Percentiles rank a stretch among this genome's conserved stretches.
Conservation (phyloP, 768 basidiomycete genomes). For the Suillus hirtellus region DNA sequence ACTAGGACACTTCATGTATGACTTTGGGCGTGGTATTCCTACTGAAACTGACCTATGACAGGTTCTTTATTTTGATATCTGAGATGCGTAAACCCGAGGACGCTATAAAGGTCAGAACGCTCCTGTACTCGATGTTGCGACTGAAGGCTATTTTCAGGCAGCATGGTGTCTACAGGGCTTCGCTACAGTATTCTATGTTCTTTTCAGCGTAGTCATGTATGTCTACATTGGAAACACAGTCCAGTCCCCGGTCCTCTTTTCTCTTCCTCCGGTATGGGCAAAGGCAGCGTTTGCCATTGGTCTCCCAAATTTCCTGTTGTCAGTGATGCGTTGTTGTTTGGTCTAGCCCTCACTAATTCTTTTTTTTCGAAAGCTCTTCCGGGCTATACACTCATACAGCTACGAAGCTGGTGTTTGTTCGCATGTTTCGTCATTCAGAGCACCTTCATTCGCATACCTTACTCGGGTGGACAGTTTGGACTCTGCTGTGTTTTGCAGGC, state of each 20-base stretch:
- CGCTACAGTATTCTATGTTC: constrained; percentile 48
- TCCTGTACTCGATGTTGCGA: neutral
- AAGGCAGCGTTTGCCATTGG: constrained; percentile 52
- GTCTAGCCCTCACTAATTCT: neutral
- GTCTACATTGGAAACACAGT: constrained; percentile 49
- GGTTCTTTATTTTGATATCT: constrained; percentile 59
- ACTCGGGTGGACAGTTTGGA: constrained; percentile 52
- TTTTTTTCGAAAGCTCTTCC: constrained; percentile 35
- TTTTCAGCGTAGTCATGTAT: constrained; percentile 49
- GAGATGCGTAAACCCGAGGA: constrained; percentile 54
- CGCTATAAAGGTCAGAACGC: constrained; percentile 51
- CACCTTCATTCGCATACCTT: constrained; percentile 53
- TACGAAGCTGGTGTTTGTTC: constrained; percentile 55
- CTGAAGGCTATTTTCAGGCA: constrained; percentile 32
- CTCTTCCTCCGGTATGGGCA: constrained; percentile 49
- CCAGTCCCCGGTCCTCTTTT: constrained; percentile 46
- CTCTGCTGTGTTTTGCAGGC: constrained; percentile 38
- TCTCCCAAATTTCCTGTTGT: constrained; percentile 53
- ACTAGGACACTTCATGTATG: constrained; percentile 54
- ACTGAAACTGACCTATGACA: constrained; percentile 19
- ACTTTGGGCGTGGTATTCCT: neutral
- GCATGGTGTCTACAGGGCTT: constrained; percentile 58
- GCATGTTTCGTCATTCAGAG: constrained; percentile 47
- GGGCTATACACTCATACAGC: constrained; percentile 52
- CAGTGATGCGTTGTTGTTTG: constrained; percentile 13